Conservation (phyloP, 495 filamentous ascomycete species). For the Aspergillus sparsus region DNA sequence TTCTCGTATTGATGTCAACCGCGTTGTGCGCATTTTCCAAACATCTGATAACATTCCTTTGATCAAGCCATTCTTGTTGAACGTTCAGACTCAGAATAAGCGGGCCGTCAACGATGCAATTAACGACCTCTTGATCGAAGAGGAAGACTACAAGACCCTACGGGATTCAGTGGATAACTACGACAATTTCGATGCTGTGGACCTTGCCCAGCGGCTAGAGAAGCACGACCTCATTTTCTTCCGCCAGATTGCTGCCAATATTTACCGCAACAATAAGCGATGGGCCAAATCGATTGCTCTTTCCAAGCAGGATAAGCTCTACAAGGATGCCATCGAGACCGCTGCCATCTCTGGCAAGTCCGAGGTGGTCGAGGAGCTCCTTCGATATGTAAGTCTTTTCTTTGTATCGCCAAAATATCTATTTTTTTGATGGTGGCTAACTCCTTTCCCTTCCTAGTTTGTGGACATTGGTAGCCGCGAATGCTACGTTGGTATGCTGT, state of each 20-base stretch:
- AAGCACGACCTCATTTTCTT: conserved; percentile 98
- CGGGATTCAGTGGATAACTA: conserved; percentile 97
- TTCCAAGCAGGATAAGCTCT: conserved; percentile 98
- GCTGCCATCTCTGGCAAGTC: conserved; percentile 89
- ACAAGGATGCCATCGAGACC: conserved; percentile 99
- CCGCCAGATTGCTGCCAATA: conserved; percentile 95
- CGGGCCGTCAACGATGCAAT: conserved; percentile 96
- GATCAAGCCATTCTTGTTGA: conserved; percentile 98
- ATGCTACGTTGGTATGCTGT: conserved; percentile 99
- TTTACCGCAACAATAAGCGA: conserved; percentile 99
- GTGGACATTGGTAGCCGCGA: conserved; percentile 98
- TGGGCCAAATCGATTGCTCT: conserved; percentile 99
- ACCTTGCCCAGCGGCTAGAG: conserved; percentile 92
- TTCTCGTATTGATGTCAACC: conserved; percentile 93
- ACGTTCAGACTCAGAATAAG: conserved; percentile 97
- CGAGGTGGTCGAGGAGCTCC: conserved; percentile 91
- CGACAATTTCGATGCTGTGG: conserved; percentile 97
- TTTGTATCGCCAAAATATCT: background rate
- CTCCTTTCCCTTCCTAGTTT: conserved; percentile 62
- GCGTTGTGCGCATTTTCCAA: conserved; percentile 97
- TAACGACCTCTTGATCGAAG: conserved; percentile 97
- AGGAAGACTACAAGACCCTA: conserved; percentile 98
- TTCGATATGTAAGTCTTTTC: conserved; percentile 81
- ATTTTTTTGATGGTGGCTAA: background rate
- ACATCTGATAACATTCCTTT: conserved; percentile 97